A percentile compares a stretch with the other conserved stretches of the same genome.
phyloP scores from a whole-genome alignment of 805 yeast species.

The Saturnispora diversa region DNA sequence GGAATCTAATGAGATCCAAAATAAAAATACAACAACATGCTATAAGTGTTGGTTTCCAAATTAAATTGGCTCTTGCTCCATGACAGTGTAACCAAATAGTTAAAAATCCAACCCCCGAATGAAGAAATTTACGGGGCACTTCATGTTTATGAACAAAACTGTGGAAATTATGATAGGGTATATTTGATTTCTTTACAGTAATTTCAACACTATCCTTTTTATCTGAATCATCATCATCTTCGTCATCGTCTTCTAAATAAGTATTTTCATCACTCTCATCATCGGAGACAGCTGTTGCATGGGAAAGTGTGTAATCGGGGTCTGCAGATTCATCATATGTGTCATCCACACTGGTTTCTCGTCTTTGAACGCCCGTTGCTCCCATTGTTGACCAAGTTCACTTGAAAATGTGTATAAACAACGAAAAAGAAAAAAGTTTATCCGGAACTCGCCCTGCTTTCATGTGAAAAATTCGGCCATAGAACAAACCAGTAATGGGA shows the following conservation, averaged over 20 bases:
- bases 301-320: conserved; percentile 22
- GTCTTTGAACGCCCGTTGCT: conserved; percentile 1
- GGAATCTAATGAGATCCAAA: conserved; percentile 63
- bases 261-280: conserved; percentile 8
- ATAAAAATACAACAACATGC: conserved; percentile 49
- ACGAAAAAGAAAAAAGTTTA: too few species aligned
- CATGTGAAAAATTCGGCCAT: too few species aligned
- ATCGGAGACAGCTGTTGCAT: conserved; percentile 6
- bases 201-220: conserved; percentile 3
- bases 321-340: conserved; percentile 24
- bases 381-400: not conserved
- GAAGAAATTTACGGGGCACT: conserved; percentile 79
- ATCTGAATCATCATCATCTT: not conserved
- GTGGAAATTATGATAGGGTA: conserved; percentile 26
- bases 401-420: not conserved
- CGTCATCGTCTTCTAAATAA: conserved; percentile 8
- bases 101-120: conserved; percentile 80
- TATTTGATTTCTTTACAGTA: not conserved
- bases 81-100: conserved; percentile 64
- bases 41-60: conserved; percentile 51
- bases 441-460: too few species aligned
- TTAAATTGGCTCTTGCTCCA: conserved; percentile 47
- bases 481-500: too few species aligned
- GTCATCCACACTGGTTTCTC: conserved; percentile 14
- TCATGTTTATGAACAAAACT: conserved; percentile 55